These are phyloP conservation scores for Candida nemodendra DNA, from an alignment of 805 yeast species.

Conservation along the genomic window DNA sequence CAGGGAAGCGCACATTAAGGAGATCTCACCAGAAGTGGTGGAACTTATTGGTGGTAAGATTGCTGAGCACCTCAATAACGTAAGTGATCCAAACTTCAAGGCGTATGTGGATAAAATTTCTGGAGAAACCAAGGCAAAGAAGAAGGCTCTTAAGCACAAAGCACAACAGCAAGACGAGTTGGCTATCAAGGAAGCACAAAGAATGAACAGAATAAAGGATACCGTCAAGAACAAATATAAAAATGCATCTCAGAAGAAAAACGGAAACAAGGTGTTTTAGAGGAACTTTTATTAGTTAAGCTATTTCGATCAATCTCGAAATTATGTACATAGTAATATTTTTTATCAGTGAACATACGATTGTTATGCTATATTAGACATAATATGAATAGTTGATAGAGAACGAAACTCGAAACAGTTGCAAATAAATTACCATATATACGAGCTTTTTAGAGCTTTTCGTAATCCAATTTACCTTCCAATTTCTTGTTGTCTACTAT, in stretches of 20 bases:
- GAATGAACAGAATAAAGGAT: constrained; percentile 19
- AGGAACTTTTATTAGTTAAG: no score
- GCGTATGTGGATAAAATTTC: constrained; percentile 28
- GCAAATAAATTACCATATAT: background rate
- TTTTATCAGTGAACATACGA: background rate
- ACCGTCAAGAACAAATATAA: constrained; percentile 21
- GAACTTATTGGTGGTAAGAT: constrained; percentile 44
- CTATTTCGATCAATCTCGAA: background rate
- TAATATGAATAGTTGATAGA: no score
- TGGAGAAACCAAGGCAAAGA: constrained; percentile 23
- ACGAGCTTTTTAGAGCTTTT: constrained; percentile 61
- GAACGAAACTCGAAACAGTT: background rate
- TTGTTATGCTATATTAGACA: background rate
- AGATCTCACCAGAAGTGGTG: constrained; percentile 42
- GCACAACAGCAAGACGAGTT: constrained; percentile 20
- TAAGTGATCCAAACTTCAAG: constrained; percentile 32
- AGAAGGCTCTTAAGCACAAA: constrained; percentile 16
- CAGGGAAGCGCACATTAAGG: constrained; percentile 42
- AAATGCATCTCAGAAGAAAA: constrained; percentile 17
- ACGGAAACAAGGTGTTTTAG: constrained; percentile 12
- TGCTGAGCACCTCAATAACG: constrained; percentile 34
- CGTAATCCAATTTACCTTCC: constrained; percentile 94
- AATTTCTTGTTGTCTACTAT: constrained; percentile 95
- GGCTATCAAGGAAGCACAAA: constrained; percentile 22
- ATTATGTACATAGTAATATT: background rate